A percentile compares a stretch with the other conserved stretches of the same genome.
Conservation (phyloP, 257 asterid genomes). For the Solanum appendiculatum region DNA sequence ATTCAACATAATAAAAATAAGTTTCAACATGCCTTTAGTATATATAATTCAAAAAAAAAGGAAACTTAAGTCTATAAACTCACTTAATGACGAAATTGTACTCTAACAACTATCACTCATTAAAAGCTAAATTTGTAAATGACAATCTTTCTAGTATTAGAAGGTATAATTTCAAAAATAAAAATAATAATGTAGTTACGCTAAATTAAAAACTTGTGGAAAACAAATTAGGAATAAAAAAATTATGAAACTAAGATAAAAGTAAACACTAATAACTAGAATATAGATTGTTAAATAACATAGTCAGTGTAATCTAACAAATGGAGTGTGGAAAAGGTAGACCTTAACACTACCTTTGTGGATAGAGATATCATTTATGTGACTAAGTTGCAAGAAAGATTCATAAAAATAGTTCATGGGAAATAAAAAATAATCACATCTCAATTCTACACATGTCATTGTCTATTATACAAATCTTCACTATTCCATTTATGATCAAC, state of each 20-base stretch:
- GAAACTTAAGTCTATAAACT: background rate
- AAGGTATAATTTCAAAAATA: background rate
- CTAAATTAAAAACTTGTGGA: background rate
- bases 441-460: background rate
- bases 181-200: background rate
- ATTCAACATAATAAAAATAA: background rate
- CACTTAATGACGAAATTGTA: background rate
- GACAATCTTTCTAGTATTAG: background rate
- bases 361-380: background rate
- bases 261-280: background rate
- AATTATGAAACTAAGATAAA: background rate
- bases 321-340: background rate
- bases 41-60: background rate
- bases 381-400: background rate
- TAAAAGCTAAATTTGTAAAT: background rate
- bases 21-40: background rate
- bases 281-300: background rate
- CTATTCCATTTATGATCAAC: background rate
- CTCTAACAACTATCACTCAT: background rate
- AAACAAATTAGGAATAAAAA: no score
- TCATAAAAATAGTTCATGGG: background rate
- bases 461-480: background rate
- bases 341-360: background rate
- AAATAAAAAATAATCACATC: background rate
- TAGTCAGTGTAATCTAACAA: background rate